Conservation (phyloP, 2,329 filamentous ascomycete species). For the Malbranchea cinnamomea region DNA sequence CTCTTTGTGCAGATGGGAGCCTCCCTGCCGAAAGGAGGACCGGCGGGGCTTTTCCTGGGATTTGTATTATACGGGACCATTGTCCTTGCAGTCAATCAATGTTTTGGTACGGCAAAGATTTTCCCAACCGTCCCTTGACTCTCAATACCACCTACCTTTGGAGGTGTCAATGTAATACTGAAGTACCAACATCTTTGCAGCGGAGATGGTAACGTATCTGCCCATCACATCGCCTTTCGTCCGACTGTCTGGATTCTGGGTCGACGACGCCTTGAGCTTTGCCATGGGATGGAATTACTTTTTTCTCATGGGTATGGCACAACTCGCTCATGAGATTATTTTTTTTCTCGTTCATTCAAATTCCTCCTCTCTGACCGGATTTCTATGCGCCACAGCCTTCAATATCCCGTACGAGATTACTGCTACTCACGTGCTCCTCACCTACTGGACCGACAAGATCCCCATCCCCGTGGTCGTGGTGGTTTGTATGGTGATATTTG, state of each 20-base stretch:
- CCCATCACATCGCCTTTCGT: slow-evolving; percentile 16
- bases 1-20: slow-evolving; percentile 17
- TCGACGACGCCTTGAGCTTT: slow-evolving; percentile 17
- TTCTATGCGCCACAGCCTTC: slow-evolving; percentile 8
- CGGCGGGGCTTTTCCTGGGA: slow-evolving; percentile 20
- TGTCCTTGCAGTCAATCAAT: slow-evolving; percentile 19
- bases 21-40: slow-evolving; percentile 20
- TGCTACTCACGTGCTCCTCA: slow-evolving; percentile 24
- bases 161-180: not conserved
- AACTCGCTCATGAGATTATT: no score
- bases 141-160: not conserved
- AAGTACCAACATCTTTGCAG: slow-evolving; percentile 5
- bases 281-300: slow-evolving; percentile 20
- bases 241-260: slow-evolving; percentile 15
- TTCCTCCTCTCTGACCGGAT: not conserved
- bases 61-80: slow-evolving; percentile 16
- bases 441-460: slow-evolving; percentile 25
- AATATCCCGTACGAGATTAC: slow-evolving; percentile 24
- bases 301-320: slow-evolving; percentile 13
- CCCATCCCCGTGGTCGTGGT: slow-evolving; percentile 24
- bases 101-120: slow-evolving; percentile 10
- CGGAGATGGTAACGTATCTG: slow-evolving; percentile 17
- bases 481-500: slow-evolving; percentile 25
- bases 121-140: not conserved
- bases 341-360: not conserved